Percentiles rank a stretch among this genome's conserved stretches.
phyloP scores from a whole-genome alignment of 768 basidiomycete species.

The Trametes sanguinea region DNA sequence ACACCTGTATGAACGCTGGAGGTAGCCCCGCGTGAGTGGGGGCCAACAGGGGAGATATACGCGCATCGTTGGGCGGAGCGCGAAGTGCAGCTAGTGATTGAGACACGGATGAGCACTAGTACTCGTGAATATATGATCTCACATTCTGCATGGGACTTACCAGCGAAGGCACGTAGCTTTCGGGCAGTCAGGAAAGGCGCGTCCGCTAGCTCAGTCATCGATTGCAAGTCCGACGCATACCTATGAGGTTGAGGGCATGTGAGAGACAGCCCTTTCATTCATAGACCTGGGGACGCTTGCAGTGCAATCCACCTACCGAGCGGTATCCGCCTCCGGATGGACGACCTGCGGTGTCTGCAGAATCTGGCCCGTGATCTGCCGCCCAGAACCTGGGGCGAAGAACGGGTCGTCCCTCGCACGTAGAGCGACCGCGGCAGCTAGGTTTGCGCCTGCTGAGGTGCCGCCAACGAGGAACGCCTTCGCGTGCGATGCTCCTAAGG shows the following conservation, averaged over 20 bases:
- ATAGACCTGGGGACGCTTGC: not conserved
- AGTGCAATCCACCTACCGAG: conserved; percentile 15
- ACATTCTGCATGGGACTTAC: not conserved
- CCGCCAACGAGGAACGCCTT: conserved; percentile 31
- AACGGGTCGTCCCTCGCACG: conserved; percentile 27
- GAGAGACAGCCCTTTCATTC: not conserved
- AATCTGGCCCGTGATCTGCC: conserved; percentile 29
- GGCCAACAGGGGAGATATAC: conserved; percentile 12
- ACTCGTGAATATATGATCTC: too few species aligned
- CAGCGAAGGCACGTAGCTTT: conserved; percentile 6
- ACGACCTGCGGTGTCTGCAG: conserved; percentile 27
- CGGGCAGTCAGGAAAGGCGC: conserved; percentile 13
- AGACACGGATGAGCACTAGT: too few species aligned
- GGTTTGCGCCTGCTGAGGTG: conserved; percentile 26
- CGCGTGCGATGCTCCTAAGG: conserved; percentile 11
- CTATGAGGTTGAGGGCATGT: not conserved
- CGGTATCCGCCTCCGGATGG: conserved; percentile 23
- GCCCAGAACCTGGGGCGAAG: conserved; percentile 12
- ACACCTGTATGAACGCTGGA: conserved; percentile 18
- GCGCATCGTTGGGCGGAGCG: conserved; percentile 4
- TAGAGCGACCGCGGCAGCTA: conserved; percentile 26
- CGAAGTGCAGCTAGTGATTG: not conserved
- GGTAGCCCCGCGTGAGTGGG: conserved; percentile 17
- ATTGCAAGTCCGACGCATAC: conserved; percentile 2
- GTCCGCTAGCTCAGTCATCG: conserved; percentile 5